Percentiles rank a stretch among this genome's conserved stretches.
Conservation (phyloP, 495 filamentous ascomycete species). For the Penicillium coffeae region DNA sequence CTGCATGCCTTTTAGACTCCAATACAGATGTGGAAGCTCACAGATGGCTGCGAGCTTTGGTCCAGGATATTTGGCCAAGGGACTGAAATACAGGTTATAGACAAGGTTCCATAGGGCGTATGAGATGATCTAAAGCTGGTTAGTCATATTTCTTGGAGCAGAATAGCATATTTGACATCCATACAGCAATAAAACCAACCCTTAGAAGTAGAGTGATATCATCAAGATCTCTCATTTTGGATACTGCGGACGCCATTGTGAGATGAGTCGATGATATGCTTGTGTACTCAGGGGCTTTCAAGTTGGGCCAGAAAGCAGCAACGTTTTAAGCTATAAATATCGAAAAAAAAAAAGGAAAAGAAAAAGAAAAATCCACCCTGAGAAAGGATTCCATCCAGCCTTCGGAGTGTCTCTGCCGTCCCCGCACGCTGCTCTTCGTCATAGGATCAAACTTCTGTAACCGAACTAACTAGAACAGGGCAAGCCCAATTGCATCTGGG, state of each 20-base stretch:
- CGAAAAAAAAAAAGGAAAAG: no score
- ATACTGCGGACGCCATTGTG: neutral
- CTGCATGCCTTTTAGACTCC: slow-evolving; percentile 33
- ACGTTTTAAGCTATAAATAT: no score
- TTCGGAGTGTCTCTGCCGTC: no score
- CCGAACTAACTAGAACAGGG: no score
- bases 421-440: no score
- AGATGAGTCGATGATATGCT: no score
- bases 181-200: neutral
- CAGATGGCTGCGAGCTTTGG: slow-evolving; percentile 47
- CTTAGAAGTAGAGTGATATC: neutral
- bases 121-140: neutral
- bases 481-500: no score
- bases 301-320: no score
- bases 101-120: slow-evolving; percentile 10
- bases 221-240: neutral
- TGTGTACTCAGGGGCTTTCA: no score
- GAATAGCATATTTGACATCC: neutral
- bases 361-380: no score
- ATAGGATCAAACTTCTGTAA: no score
- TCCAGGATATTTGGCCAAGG: slow-evolving; percentile 43
- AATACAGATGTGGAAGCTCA: slow-evolving; percentile 28
- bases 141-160: neutral
- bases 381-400: no score
- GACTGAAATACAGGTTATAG: slow-evolving; percentile 45